Percentiles rank a stretch among this genome's conserved stretches.
phyloP scores from a whole-genome alignment of 148 eudicot species.

The Rhododendron ferrugineum region DNA sequence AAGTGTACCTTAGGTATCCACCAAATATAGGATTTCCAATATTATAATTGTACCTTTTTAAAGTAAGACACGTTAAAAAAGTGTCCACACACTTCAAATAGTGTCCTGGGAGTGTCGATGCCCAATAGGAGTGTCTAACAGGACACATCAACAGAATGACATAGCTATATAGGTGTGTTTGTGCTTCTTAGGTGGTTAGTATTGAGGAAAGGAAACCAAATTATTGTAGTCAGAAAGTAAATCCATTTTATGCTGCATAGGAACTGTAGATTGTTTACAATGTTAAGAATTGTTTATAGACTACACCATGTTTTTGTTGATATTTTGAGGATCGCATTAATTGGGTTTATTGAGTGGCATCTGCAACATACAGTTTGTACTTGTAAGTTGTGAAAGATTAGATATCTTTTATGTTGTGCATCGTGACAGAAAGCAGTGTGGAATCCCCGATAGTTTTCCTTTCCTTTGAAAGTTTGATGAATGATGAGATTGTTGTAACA shows the following conservation, averaged over 20 bases:
- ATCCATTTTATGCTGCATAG: not conserved
- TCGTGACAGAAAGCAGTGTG: not conserved
- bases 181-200: not conserved
- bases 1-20: not conserved
- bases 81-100: not conserved
- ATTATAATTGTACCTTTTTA: not conserved
- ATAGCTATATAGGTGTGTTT: not conserved
- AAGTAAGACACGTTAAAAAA: not conserved
- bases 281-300: not conserved
- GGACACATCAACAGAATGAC: not conserved
- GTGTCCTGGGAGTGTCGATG: not conserved
- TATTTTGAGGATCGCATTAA: not conserved
- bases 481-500: conserved; percentile 11
- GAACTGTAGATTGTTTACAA: not conserved
- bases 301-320: not conserved
- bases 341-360: not conserved
- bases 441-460: conserved; percentile 7
- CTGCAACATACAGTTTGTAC: not conserved
- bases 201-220: not conserved
- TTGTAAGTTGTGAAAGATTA: not conserved
- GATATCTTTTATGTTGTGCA: not conserved
- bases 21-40: not conserved
- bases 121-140: not conserved
- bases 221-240: not conserved
- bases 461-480: conserved; percentile 4